phyloP scores from a whole-genome alignment of 73 alveolate genomes.

The Paramecium sonneborni region DNA sequence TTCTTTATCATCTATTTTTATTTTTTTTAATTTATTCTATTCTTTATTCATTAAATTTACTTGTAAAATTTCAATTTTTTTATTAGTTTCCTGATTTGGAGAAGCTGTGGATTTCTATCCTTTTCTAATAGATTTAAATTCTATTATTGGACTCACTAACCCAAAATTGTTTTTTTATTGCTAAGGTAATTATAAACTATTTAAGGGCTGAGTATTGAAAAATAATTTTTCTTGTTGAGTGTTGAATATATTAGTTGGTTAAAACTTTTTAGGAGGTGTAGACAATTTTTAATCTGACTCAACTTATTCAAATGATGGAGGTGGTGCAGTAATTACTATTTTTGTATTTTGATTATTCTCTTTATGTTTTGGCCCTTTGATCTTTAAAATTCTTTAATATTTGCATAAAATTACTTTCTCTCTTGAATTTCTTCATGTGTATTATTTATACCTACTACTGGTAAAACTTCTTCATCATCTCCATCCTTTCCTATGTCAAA shows the following conservation, averaged over 20 bases:
- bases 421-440: neutral
- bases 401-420: neutral
- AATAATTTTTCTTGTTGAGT: neutral
- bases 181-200: neutral
- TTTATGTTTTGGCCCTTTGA: neutral
- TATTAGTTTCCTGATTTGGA: neutral
- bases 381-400: neutral
- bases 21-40: constrained; percentile 1
- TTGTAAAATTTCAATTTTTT: neutral
- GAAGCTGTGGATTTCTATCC: neutral
- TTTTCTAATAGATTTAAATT: neutral
- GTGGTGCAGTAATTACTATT: neutral
- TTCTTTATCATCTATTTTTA: neutral
- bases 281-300: neutral
- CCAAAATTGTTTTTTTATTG: neutral
- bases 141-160: neutral
- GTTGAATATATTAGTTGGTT: neutral
- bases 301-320: neutral
- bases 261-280: neutral
- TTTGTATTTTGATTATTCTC: neutral
- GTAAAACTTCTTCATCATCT: neutral
- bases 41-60: neutral
- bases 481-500: neutral
- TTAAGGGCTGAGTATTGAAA: neutral
- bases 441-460: neutral